Base-by-base conservation (phyloP, 2,329 filamentous ascomycete genomes). In the Achaetomium macrosporum region DNA sequence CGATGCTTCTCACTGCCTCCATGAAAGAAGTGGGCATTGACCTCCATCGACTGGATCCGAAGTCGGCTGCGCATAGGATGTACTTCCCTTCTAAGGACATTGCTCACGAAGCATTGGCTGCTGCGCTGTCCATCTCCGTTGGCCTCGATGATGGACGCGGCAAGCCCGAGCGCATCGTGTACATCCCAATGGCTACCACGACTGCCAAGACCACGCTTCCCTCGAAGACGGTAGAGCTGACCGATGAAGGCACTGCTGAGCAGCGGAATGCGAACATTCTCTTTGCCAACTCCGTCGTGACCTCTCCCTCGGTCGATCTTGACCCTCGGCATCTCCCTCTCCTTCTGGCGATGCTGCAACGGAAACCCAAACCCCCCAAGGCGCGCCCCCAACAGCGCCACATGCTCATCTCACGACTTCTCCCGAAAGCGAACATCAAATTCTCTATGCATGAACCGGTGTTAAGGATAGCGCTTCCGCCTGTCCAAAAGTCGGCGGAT, bases 1-100 rank as follows among this genome's bases (percentile, higher is more conserved):
- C 89, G 3, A 79, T 96, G 8, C 83, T 87, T 55, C 76, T 96
- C 56, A 96, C 92, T 64, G 80, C 91, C 42, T 90, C 92, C 7
- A 95, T 96, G 81, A 97, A 99, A 68, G 95, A 99, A 67, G 83
- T 99, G 40, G 92, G 92, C 55, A 81, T 99, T 65, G 93, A 99
- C 65, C 75, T 99, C 39, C 86, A 97, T 66, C 84, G 92, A 19
- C 79, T 99, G 50, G 92, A 99, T 66, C 86, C 89, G 40, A 92
- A 89, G 63, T 96, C 91, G 15, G 90, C 93, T 1, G 90, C 92
- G 0, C 93, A 99, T 75, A 84, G 93, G 58, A 99, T 97, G 93
- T 97, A 99, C 70, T 99, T 99, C 66, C 88, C 91, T 2, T 83
- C 87, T 19, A 86, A 90, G 57, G 93, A 96, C 66, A 84, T 96